Base-by-base conservation (phyloP, 2,329 filamentous ascomycete genomes). In the Clonostachys rhizophaga region DNA sequence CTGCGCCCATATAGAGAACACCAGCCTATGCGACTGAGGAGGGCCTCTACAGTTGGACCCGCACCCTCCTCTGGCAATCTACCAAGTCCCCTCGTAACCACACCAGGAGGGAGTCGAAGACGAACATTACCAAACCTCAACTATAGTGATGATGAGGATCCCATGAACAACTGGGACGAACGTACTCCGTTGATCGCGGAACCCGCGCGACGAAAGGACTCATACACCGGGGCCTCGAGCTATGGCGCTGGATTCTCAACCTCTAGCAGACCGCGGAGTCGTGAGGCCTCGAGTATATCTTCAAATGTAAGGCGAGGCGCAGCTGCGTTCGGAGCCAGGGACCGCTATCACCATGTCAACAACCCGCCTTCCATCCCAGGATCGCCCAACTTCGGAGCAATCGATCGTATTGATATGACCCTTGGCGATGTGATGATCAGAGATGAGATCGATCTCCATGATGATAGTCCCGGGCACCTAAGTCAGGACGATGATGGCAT, bases 391-490 rank as follows among this genome's bases (percentile, higher is more conserved):
- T 66, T 83, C 48, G 75, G 76, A 2, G 64, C 75, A 0, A 55
- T 63, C 0, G 72, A 77, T 48, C 70, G 71, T 34, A 63, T 73
- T 47, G 74, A 79, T 35, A 71, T 85, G 64, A 79, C 71, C 51
- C 83, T 84, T 55, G 79, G 79, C n/a, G 83, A 86, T 66, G 74
- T 86, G 52, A 84, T 91, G 78, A 78, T 89, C 47, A 74, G 84
- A 9, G 82, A 86, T 52, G 82, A 89, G 45, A 68, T 87, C 37
- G 67, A 71, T 18, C 62, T 70, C 52, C 56, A 55, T 37, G 58
- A 60, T 30, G 58, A 55, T 34, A 62, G 61, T 40, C 61, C 63
- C 9, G 54, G 58, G 9, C 59, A 52, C n/a, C 56, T 55, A 18
- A 50, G 57, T 12, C 53, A 54, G 11, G 58, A 60, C 10, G 60